A percentile compares a stretch with the other conserved stretches of the same genome.
Conservation (phyloP, 257 asterid genomes). For the Thymus quinquecostatus region DNA sequence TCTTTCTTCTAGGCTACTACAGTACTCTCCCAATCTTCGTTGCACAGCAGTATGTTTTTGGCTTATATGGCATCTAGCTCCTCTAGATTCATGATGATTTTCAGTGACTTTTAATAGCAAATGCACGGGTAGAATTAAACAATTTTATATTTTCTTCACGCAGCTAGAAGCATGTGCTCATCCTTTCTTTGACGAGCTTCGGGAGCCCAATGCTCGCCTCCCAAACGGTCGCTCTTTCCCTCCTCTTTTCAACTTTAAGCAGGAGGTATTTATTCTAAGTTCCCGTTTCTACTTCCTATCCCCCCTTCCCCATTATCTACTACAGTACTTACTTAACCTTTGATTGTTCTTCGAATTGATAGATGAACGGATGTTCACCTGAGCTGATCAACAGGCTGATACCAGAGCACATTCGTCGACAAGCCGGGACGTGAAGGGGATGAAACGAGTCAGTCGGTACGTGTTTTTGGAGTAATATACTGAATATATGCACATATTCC, state of each 20-base stretch:
- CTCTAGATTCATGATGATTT: background rate
- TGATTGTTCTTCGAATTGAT: slow-evolving; percentile 30
- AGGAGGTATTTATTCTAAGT: slow-evolving; percentile 57
- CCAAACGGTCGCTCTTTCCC: slow-evolving; percentile 83
- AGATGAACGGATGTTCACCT: slow-evolving; percentile 80
- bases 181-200: slow-evolving; percentile 89
- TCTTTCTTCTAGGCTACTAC: slow-evolving; percentile 88
- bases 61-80: slow-evolving; percentile 11
- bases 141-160: slow-evolving; percentile 24
- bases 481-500: slow-evolving; percentile 46
- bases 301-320: background rate
- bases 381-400: slow-evolving; percentile 65
- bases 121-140: background rate
- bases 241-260: slow-evolving; percentile 79
- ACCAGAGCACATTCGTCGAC: slow-evolving; percentile 56
- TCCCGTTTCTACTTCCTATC: background rate
- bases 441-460: background rate
- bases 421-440: slow-evolving; percentile 44
- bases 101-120: slow-evolving; percentile 3
- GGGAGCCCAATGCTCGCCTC: slow-evolving; percentile 77
- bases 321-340: slow-evolving; percentile 15
- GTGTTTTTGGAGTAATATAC: slow-evolving; percentile 20
- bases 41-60: slow-evolving; percentile 70
- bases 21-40: slow-evolving; percentile 93
- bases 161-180: slow-evolving; percentile 94